phyloP scores from a whole-genome alignment of 495 filamentous ascomycete species.

The Daldinia grandis region DNA sequence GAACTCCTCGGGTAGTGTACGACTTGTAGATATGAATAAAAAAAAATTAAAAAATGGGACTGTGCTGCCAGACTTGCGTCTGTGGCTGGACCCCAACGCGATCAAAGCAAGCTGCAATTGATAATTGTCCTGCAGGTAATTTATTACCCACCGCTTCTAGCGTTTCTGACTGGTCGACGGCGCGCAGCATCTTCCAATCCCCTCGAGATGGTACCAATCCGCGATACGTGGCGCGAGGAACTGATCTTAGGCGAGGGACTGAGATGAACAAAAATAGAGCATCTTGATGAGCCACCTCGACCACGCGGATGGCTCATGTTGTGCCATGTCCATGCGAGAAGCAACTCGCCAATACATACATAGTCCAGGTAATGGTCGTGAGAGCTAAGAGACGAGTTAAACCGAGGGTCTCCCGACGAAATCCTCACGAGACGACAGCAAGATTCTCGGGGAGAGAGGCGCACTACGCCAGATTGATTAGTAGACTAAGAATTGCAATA shows the following conservation, averaged over 20 bases:
- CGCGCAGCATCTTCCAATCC: conserved; percentile 39
- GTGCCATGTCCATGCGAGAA: conserved; percentile 8
- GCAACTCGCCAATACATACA: conserved; percentile 3
- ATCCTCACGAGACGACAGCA: conserved; percentile 32
- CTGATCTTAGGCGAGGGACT: conserved; percentile 14
- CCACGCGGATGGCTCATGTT: conserved; percentile 19
- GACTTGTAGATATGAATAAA: background rate
- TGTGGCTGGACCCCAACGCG: conserved; percentile 12
- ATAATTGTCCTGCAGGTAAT: conserved; percentile 36
- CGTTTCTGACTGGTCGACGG: conserved; percentile 24
- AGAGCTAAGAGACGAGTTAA: conserved; percentile 12
- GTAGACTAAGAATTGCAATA: conserved; percentile 11
- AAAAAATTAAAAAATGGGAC: background rate
- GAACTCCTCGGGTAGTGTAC: background rate
- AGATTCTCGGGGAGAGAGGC: conserved; percentile 26
- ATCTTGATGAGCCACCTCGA: conserved; percentile 11
- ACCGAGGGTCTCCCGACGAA: conserved; percentile 30
- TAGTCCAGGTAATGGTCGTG: conserved; percentile 4
- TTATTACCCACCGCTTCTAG: conserved; percentile 40
- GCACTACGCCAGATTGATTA: conserved; percentile 16
- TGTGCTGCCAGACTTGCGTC: background rate
- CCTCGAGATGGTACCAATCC: conserved; percentile 29
- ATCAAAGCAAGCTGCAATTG: conserved; percentile 31
- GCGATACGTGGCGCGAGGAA: conserved; percentile 38
- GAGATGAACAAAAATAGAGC: conserved; percentile 31